Percentiles rank a stretch among this genome's conserved stretches.
phyloP scores from a whole-genome alignment of 768 basidiomycete species.

The Amanita pallidorosea region DNA sequence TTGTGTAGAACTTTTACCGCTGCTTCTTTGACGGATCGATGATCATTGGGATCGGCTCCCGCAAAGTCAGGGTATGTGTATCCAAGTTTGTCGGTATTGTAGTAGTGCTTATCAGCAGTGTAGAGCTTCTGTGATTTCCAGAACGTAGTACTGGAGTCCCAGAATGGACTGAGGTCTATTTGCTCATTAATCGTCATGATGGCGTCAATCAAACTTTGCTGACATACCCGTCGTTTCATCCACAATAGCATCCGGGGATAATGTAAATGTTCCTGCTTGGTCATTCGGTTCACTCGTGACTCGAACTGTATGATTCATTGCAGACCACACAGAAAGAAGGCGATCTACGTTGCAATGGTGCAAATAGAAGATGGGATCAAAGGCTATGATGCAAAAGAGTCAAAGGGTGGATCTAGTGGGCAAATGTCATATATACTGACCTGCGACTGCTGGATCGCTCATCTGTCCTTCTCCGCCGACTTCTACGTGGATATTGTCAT shows the following conservation, averaged over 20 bases:
- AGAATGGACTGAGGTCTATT: slow-evolving; percentile 37
- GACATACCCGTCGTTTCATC: slow-evolving; percentile 18
- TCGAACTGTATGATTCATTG: slow-evolving; percentile 30
- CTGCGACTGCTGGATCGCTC: slow-evolving; percentile 27
- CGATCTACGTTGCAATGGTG: slow-evolving; percentile 47
- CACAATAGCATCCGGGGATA: slow-evolving; percentile 16
- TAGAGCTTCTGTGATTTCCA: slow-evolving; percentile 22
- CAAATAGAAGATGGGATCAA: slow-evolving; percentile 45
- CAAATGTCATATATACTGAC: slow-evolving; percentile 13
- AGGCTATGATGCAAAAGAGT: slow-evolving; percentile 18
- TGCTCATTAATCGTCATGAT: not conserved
- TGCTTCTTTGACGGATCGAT: not conserved
- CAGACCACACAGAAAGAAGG: slow-evolving; percentile 39
- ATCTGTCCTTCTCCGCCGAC: slow-evolving; percentile 34
- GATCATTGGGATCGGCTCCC: not conserved
- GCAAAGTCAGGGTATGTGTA: slow-evolving; percentile 43
- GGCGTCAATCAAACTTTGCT: not conserved
- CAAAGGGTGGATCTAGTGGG: not conserved
- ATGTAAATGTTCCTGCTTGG: slow-evolving; percentile 20
- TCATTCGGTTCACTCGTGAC: slow-evolving; percentile 17
- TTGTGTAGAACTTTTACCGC: not conserved
- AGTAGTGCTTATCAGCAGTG: not conserved
- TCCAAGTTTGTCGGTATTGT: slow-evolving; percentile 20
- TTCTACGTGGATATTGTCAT: slow-evolving; percentile 34
- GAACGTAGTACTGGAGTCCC: slow-evolving; percentile 23